phyloP scores from a whole-genome alignment of 257 asterid species.

The Lavandula angustifolia region DNA sequence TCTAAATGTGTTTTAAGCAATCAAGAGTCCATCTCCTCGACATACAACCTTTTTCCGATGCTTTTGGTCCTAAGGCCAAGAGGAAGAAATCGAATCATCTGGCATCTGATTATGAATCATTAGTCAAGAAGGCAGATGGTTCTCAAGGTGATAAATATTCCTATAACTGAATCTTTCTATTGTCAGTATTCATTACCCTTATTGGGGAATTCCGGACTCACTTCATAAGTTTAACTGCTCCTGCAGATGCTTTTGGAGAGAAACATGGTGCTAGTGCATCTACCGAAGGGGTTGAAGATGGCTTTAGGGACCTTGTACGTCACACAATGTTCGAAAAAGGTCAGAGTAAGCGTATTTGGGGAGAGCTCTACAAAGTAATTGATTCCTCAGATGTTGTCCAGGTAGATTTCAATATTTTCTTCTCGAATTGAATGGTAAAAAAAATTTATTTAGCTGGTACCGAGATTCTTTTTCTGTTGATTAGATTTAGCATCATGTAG shows the following conservation, averaged over 20 bases:
- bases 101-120: conserved; percentile 74
- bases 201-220: neutral
- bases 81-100: conserved; percentile 78
- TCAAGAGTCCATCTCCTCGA: conserved; percentile 92
- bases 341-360: conserved; percentile 99
- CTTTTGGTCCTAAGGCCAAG: conserved; percentile 84
- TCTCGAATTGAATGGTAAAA: neutral
- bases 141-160: conserved; percentile 67
- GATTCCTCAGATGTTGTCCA: conserved; percentile 97
- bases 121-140: conserved; percentile 77
- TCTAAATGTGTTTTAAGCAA: conserved; percentile 55
- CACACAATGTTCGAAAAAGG: conserved; percentile 96
- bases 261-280: conserved; percentile 66
- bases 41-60: conserved; percentile 84
- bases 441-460: neutral
- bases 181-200: neutral
- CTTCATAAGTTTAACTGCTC: conserved; percentile 19
- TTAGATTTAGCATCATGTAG: neutral
- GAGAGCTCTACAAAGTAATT: conserved; percentile 94
- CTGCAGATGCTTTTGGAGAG: conserved; percentile 74
- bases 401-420: conserved; percentile 44
- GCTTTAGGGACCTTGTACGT: conserved; percentile 84
- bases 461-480: neutral
- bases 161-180: neutral
- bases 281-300: conserved; percentile 47